Base-by-base conservation (phyloP, 2,329 filamentous ascomycete genomes). In the Piedraia hortae region DNA sequence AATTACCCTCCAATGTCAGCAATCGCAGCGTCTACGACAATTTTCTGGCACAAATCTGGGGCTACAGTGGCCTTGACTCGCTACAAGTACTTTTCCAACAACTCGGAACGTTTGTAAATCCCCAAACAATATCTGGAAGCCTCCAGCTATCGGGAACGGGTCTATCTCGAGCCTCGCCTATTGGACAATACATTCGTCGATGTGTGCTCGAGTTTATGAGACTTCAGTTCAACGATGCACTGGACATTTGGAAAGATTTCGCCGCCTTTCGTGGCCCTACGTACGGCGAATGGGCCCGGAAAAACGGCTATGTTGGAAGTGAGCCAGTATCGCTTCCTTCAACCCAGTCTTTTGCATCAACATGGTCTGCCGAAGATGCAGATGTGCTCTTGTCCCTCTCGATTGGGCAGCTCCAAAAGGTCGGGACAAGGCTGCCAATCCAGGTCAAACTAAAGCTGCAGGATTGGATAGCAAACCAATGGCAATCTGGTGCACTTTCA, bases 1-100 rank as follows among this genome's bases (percentile, higher is more conserved):
- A 27, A 25, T 31, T 27, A 20, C 17, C 33, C 28, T 15, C 51
- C 48, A 28, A 33, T 5, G 48, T 75, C 25, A 71, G 77, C 0
- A 77, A 77, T 3, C 59, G 72, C 21, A 69, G 61, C n/a, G 48
- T 91, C n/a, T 85, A 80, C 64, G 78, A 93, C 38, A 51, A 71
- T 2, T 74, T 91, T 25, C 56, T 93, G 7, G 60, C 62, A 24
- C 69, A 66, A 30, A 50, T 93, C 12, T 93, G 85, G 82, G 56
- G 58, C 9, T 62, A 93, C 31, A 65, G 80, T 38, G 82, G 71
- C 10, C 58, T 88, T 6, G 63, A 93, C 45, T 62, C 66, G 0
- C 48, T 93, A n/a, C 64, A 80, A 4, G 43, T 46, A 12, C 46
- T 74, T 14, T 44, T 85, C 21, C 54, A 53, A 24, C 71, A 30